Conservation (phyloP, 2,329 filamentous ascomycete genomes). For the Chrysoporthe puriensis region DNA sequence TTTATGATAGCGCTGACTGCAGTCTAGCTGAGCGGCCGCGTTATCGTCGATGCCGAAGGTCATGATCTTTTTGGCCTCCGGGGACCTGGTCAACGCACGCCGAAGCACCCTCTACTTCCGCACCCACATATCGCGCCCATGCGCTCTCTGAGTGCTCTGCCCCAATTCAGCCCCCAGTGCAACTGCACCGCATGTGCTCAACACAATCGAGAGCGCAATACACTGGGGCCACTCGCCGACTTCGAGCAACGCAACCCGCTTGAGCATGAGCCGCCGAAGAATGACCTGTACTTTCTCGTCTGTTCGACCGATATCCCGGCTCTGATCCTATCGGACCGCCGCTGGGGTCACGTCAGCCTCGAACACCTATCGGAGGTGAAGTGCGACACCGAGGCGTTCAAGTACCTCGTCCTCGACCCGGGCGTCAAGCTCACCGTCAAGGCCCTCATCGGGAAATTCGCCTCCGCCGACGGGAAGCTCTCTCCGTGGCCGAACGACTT, state of each 20-base stretch:
- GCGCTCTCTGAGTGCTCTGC: slow-evolving; percentile 41
- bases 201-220: slow-evolving; percentile 24
- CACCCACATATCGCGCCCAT: neutral
- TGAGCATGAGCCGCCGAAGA: slow-evolving; percentile 41
- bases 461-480: slow-evolving; percentile 43
- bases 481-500: slow-evolving; percentile 52
- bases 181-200: slow-evolving; percentile 43
- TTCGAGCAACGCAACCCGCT: slow-evolving; percentile 48
- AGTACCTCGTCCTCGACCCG: slow-evolving; percentile 52
- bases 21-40: slow-evolving; percentile 42
- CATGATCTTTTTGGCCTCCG: slow-evolving; percentile 41
- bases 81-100: slow-evolving; percentile 32
- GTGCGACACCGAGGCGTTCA: slow-evolving; percentile 53
- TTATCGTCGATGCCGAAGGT: slow-evolving; percentile 49
- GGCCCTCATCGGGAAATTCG: slow-evolving; percentile 52
- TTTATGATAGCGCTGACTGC: neutral
- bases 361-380: slow-evolving; percentile 44
- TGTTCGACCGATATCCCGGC: slow-evolving; percentile 50
- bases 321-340: slow-evolving; percentile 49
- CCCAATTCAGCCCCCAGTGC: slow-evolving; percentile 46
- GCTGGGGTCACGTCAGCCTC: slow-evolving; percentile 49
- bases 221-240: slow-evolving; percentile 40
- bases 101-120: neutral
- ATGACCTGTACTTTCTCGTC: slow-evolving; percentile 49
- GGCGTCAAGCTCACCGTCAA: slow-evolving; percentile 53